phyloP scores from a whole-genome alignment of 75 land plant species.

The Sequoia sempervirens region DNA sequence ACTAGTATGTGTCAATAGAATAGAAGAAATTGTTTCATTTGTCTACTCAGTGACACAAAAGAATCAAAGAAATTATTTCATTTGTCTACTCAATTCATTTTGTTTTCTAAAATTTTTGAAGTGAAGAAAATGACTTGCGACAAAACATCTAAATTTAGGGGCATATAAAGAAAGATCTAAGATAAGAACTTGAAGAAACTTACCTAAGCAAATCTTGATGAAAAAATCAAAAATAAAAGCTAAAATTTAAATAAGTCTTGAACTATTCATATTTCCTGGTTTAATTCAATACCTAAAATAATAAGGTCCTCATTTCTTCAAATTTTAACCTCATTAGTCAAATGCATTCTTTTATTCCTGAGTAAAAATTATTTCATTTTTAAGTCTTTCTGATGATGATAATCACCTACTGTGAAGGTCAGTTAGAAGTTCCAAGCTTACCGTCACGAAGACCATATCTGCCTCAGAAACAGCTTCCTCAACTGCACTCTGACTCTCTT shows the following conservation, averaged over 20 bases:
- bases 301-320: background rate
- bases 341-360: background rate
- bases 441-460: constrained; percentile 98
- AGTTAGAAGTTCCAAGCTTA: constrained; percentile 26
- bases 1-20: background rate
- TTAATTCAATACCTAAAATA: background rate
- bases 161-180: background rate
- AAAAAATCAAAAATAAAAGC: background rate
- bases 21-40: too few relatives aligned
- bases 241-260: background rate
- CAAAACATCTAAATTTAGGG: background rate
- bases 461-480: constrained; percentile 84
- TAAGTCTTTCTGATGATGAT: background rate
- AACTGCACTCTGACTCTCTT: constrained; percentile 77
- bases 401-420: background rate
- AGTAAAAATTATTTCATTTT: background rate
- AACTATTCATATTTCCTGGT: background rate
- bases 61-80: background rate
- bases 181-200: background rate
- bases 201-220: background rate
- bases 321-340: background rate
- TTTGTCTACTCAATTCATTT: background rate
- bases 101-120: background rate
- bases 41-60: too few relatives aligned
- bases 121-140: background rate